These are phyloP conservation scores for Anthracocystis walkeri DNA, from an alignment of 1,284 basidiomycete species.

Conservation along the genomic window DNA sequence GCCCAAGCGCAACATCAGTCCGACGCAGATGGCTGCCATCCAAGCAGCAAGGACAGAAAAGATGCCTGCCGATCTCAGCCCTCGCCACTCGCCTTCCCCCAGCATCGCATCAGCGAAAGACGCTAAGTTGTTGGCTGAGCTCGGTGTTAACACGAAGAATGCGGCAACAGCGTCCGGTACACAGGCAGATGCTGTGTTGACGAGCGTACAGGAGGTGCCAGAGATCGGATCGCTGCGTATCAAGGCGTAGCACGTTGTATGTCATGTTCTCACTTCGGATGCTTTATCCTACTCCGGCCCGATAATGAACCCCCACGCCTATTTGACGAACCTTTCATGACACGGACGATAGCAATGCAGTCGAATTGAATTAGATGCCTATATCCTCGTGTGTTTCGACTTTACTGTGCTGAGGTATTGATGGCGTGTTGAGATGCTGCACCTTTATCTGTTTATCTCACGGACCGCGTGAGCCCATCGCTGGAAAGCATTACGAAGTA, in stretches of 20 bases:
- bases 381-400: too few species aligned
- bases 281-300: too few species aligned
- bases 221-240: slow-evolving; percentile 34
- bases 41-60: slow-evolving; percentile 33
- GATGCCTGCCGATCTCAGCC: slow-evolving; percentile 24
- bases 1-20: slow-evolving; percentile 32
- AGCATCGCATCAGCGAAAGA: slow-evolving; percentile 26
- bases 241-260: slow-evolving; percentile 19
- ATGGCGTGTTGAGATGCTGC: too few species aligned
- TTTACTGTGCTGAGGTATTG: too few species aligned
- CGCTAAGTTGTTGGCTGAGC: slow-evolving; percentile 12
- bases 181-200: slow-evolving; percentile 13
- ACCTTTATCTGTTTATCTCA: too few species aligned
- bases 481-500: too few species aligned
- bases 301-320: not conserved
- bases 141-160: not conserved
- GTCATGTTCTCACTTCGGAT: too few species aligned
- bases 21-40: slow-evolving; percentile 29
- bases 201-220: slow-evolving; percentile 33
- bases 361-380: not conserved
- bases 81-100: slow-evolving; percentile 30
- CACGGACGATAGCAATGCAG: not conserved
- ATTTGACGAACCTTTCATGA: not conserved
- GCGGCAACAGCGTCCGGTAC: not conserved
- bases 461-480: too few species aligned